These are phyloP conservation scores for Alternaria rosae DNA, from an alignment of 2,329 filamentous ascomycete genomes.

Conservation along the genomic window DNA sequence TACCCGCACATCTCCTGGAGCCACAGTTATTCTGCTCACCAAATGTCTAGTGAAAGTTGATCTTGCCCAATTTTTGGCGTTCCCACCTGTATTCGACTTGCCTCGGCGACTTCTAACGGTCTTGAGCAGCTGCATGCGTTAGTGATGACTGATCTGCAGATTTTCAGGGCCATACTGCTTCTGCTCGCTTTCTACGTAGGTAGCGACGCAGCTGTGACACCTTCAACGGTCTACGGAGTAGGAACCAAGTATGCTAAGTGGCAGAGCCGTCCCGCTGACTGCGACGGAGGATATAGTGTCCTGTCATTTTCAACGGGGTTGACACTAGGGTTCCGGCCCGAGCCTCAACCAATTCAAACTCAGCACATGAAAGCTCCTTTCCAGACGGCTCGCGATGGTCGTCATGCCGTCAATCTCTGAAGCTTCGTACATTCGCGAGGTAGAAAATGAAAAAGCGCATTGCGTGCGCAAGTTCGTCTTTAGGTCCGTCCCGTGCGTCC, in stretches of 20 bases:
- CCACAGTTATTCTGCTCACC: background rate
- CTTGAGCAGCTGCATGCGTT: background rate
- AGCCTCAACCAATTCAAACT: background rate
- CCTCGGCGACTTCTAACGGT: background rate
- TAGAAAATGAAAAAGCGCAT: background rate
- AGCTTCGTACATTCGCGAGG: background rate
- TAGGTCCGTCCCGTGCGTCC: background rate
- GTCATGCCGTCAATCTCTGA: background rate
- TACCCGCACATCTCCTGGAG: background rate
- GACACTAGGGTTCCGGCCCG: conserved; percentile 4
- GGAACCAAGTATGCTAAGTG: background rate
- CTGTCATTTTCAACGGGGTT: background rate
- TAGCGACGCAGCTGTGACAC: background rate
- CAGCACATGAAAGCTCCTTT: background rate
- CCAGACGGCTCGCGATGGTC: background rate
- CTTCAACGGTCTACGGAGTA: background rate
- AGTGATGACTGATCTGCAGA: background rate
- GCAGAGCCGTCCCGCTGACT: background rate
- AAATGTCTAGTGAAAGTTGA: background rate
- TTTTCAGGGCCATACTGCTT: background rate
- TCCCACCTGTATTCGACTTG: background rate
- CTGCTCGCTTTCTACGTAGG: background rate
- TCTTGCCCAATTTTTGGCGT: background rate
- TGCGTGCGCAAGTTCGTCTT: background rate
- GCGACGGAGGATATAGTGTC: background rate